Percentiles rank a stretch among this genome's conserved stretches.
phyloP scores from a whole-genome alignment of 805 yeast species.

The Yarrowia sp. region DNA sequence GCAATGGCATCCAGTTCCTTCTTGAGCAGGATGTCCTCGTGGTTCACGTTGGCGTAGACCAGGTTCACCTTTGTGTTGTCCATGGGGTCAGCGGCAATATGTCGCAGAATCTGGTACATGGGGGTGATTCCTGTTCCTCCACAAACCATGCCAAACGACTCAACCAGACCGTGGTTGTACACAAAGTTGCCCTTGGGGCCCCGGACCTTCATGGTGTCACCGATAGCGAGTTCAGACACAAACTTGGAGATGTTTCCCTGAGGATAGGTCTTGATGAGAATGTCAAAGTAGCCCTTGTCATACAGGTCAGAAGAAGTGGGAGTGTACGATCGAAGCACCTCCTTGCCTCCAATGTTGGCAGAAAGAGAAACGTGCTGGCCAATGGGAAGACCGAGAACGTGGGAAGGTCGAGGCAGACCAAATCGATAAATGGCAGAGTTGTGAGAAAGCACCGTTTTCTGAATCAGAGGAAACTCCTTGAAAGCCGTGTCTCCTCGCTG shows the following conservation, averaged over 20 bases:
- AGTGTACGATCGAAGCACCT: constrained; percentile 81
- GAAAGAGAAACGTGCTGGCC: constrained; percentile 89
- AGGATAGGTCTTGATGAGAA: constrained; percentile 79
- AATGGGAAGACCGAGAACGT: constrained; percentile 81
- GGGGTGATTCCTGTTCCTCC: constrained; percentile 98
- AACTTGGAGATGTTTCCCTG: constrained; percentile 78
- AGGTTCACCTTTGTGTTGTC: constrained; percentile 74
- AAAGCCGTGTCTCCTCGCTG: constrained; percentile 56
- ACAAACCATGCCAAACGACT: constrained; percentile 80
- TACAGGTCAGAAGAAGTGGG: constrained; percentile 66
- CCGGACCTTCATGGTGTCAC: constrained; percentile 72
- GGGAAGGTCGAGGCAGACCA: constrained; percentile 71
- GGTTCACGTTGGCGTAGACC: constrained; percentile 76
- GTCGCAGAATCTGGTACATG: constrained; percentile 82
- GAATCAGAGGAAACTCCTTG: constrained; percentile 76
- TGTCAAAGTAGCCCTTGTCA: constrained; percentile 74
- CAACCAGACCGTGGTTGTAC: constrained; percentile 72
- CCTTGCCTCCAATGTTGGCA: constrained; percentile 75
- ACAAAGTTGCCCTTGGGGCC: constrained; percentile 88
- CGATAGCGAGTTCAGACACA: constrained; percentile 67
- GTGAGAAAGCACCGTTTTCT: constrained; percentile 74
- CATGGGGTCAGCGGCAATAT: constrained; percentile 67
- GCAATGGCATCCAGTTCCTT: constrained; percentile 71
- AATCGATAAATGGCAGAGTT: constrained; percentile 79
- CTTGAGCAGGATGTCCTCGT: constrained; percentile 73